phyloP scores from a whole-genome alignment of 129 eudicot genomes.

The Artemisia argyi region DNA sequence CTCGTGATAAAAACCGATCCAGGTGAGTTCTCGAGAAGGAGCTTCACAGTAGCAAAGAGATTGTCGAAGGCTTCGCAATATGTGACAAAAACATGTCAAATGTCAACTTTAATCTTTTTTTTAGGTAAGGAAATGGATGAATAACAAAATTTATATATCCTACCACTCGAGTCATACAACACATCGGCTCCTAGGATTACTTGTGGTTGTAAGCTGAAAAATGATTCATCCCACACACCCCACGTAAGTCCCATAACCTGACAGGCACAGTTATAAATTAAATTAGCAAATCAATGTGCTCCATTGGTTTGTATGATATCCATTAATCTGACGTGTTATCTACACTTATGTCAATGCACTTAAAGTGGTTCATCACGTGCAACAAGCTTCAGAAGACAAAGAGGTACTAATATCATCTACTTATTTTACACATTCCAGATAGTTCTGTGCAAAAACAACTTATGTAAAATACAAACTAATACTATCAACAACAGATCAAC shows the following conservation, averaged over 20 bases:
- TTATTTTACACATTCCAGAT: not conserved
- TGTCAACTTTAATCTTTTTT: constrained; percentile 8
- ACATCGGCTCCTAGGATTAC: constrained; percentile 97
- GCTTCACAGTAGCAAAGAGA: constrained; percentile 82
- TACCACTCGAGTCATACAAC: constrained; percentile 84
- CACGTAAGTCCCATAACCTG: constrained; percentile 89
- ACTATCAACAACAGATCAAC: constrained; percentile 17
- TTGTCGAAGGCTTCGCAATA: constrained; percentile 68
- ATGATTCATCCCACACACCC: constrained; percentile 87
- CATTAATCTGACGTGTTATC: not conserved
- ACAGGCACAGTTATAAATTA: constrained; percentile 16
- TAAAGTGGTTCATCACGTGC: constrained; percentile 5
- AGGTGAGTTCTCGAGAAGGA: constrained; percentile 71
- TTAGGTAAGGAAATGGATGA: constrained; percentile 15
- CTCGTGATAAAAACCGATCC: constrained; percentile 84
- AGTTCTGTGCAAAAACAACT: constrained; percentile 6
- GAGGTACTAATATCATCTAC: not conserved
- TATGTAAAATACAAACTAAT: constrained; percentile 10
- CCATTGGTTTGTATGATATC: not conserved
- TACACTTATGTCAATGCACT: not conserved
- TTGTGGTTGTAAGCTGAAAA: constrained; percentile 61
- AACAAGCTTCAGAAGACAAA: not conserved
- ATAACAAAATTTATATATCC: constrained; percentile 18
- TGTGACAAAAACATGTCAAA: constrained; percentile 6
- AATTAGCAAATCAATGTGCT: constrained; percentile 14